phyloP scores from a whole-genome alignment of 768 basidiomycete genomes.

The Calvatia gigantea region DNA sequence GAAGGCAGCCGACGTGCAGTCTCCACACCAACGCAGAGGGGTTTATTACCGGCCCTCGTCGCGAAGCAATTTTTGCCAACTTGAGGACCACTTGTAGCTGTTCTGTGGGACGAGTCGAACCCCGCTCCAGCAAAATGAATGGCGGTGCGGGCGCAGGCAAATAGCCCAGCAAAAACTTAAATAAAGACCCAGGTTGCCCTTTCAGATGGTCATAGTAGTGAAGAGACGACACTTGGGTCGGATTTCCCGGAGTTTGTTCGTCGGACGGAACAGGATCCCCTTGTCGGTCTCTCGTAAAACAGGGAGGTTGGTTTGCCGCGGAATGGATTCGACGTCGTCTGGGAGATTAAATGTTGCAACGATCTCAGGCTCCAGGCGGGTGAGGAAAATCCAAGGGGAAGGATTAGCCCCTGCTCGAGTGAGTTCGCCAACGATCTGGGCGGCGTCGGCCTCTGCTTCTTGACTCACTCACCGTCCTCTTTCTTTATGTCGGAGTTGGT shows the following conservation, averaged over 20 bases:
- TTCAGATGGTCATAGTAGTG: not conserved
- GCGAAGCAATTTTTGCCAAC: not conserved
- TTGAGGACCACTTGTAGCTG: not conserved
- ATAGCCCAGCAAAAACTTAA: not conserved
- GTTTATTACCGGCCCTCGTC: too few relatives aligned
- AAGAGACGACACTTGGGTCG: not conserved
- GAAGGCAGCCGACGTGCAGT: too few relatives aligned
- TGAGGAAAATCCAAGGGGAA: not conserved
- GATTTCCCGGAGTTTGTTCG: not conserved
- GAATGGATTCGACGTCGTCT: not conserved
- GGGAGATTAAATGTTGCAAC: not conserved
- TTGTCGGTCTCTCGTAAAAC: not conserved
- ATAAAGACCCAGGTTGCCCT: not conserved
- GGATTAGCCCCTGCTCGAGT: not conserved
- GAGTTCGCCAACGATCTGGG: not conserved
- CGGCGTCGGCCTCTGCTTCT: not conserved
- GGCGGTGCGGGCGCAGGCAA: not conserved
- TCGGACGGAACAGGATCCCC: not conserved
- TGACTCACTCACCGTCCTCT: not conserved
- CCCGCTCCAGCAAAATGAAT: not conserved
- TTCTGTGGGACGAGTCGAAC: not conserved
- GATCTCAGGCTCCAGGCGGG: not conserved
- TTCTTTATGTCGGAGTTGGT: not conserved
- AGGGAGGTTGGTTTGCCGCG: not conserved
- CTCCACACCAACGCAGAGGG: too few relatives aligned